Base-by-base conservation (phyloP, 176 grass and related monocot genomes). In the Sorghum bicolor region DNA sequence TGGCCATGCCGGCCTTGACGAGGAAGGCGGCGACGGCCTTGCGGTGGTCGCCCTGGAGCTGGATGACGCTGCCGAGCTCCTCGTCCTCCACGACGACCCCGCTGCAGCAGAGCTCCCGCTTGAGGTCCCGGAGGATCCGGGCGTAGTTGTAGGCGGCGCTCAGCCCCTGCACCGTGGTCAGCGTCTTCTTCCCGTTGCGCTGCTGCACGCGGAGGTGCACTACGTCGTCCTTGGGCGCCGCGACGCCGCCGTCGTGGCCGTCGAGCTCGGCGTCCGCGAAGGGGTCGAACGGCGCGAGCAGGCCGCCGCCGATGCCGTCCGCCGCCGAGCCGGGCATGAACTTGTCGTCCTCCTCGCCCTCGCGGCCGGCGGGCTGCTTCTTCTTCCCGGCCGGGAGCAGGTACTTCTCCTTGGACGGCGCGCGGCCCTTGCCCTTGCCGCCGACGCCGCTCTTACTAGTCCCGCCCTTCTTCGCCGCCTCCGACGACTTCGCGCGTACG, bases 141-240 rank as follows among this genome's bases (percentile, higher is more conserved):
- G 64, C 74, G 80, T 87, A 91, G 74, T 65, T 84, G 73, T 80
- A 91, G 24, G 68, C 85, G 20, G 73, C 75, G 80, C 83, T 81
- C 43, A 91, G 58, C 28, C 89, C 89, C 80, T 91, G 89, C 55
- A 91, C 89, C 64, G 89, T 91, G 4, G 89, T 91, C 89, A 91
- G 80, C 68, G 61, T 58, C 89, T 91, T 91, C 60, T 69, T 68
- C 7, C 89, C 89, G 65, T 81, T 91, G 26, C 90, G 70, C 75
- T 92, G 90, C 87, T 89, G 90, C 78, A 76, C 62, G 61, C 90
- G 90, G 31, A 91, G 63, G 82, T 94, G 89, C 37, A 94, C 87
- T 82, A 78, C 88, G 45, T 78, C 88, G 37, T 65, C 89, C 38
- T 65, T 74, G 25, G 76, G 38, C 75, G 66, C 52, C 15, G 83